Percentiles rank a stretch among this genome's conserved stretches.
Conservation (phyloP, 2,329 filamentous ascomycete genomes). For the Aspergillus sp. region DNA sequence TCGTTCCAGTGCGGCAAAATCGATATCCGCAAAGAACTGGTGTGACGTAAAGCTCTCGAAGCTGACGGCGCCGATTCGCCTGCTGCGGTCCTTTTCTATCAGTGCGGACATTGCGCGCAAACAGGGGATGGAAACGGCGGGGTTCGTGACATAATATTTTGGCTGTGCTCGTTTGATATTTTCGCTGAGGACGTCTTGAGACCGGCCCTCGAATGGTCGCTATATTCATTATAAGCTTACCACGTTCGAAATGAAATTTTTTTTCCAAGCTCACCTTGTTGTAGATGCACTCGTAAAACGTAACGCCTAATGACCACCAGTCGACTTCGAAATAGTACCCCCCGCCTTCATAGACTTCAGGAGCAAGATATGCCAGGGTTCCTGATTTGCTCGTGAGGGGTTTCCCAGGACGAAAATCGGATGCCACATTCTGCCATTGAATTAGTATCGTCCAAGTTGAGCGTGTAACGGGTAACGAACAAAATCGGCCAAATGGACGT, state of each 20-base stretch:
- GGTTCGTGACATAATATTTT: slow-evolving; percentile 89
- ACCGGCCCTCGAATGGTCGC: slow-evolving; percentile 91
- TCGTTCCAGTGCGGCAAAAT: slow-evolving; percentile 81
- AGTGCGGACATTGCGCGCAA: slow-evolving; percentile 85
- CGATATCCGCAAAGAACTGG: slow-evolving; percentile 83
- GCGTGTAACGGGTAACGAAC: slow-evolving; percentile 57
- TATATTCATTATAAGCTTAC: slow-evolving; percentile 49
- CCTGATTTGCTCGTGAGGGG: slow-evolving; percentile 93
- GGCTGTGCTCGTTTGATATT: slow-evolving; percentile 82
- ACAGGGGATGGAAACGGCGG: slow-evolving; percentile 85
- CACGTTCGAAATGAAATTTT: background rate
- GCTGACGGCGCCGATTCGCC: slow-evolving; percentile 78
- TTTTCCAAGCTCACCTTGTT: slow-evolving; percentile 71
- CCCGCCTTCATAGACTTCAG: slow-evolving; percentile 88
- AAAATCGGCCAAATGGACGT: slow-evolving; percentile 97
- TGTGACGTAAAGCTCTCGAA: slow-evolving; percentile 87
- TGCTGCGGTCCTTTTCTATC: slow-evolving; percentile 77
- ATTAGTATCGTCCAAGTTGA: slow-evolving; percentile 17
- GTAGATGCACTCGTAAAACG: slow-evolving; percentile 99
- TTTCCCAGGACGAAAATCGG: slow-evolving; percentile 83
- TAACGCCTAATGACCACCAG: slow-evolving; percentile 97
- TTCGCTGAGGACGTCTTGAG: slow-evolving; percentile 76
- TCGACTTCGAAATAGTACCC: slow-evolving; percentile 91
- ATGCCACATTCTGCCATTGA: slow-evolving; percentile 80
- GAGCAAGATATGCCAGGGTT: slow-evolving; percentile 91